A percentile compares a stretch with the other conserved stretches of the same genome.
These are phyloP conservation scores for Paralagenidium karlingii DNA, from an alignment of 352 stramenopile species.

Conservation along the genomic window DNA sequence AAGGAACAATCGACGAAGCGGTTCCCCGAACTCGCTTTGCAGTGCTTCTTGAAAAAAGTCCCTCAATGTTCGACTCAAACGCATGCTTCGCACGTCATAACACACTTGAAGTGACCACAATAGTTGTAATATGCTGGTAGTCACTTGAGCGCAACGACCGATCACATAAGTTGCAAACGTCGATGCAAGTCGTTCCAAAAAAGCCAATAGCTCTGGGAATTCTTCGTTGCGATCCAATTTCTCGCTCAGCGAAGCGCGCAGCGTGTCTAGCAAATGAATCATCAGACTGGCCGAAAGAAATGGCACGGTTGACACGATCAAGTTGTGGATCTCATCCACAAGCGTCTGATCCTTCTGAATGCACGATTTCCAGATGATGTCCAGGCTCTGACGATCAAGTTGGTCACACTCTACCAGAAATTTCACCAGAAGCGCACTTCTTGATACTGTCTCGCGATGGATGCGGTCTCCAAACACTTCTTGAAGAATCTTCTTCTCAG, in stretches of 20 bases:
- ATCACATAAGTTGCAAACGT: conserved; percentile 59
- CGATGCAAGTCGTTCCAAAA: conserved; percentile 63
- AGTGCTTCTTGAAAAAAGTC: conserved; percentile 78
- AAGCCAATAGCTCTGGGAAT: conserved; percentile 58
- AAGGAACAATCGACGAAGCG: conserved; percentile 50
- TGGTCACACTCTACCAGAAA: conserved; percentile 76
- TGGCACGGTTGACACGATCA: conserved; percentile 62
- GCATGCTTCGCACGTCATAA: conserved; percentile 38
- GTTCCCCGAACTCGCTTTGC: conserved; percentile 54
- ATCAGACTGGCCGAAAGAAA: conserved; percentile 63
- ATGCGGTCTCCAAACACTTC: conserved; percentile 83
- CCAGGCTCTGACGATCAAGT: conserved; percentile 39
- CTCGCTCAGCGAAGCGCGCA: conserved; percentile 35
- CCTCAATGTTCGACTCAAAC: conserved; percentile 44
- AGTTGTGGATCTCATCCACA: conserved; percentile 69
- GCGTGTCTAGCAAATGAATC: conserved; percentile 54
- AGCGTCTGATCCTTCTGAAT: conserved; percentile 77
- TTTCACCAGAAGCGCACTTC: conserved; percentile 68
- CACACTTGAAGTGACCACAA: conserved; percentile 78
- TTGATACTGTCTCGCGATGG: conserved; percentile 79
- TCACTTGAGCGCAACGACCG: conserved; percentile 45
- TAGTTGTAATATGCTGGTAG: conserved; percentile 49
- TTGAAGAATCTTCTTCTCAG: conserved; percentile 60
- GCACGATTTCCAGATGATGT: conserved; percentile 70
- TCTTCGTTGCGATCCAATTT: conserved; percentile 37